Percentiles rank a stretch among this genome's conserved stretches.
Conservation (phyloP, 2,329 filamentous ascomycete genomes). For the Pleoardoris graminearum region DNA sequence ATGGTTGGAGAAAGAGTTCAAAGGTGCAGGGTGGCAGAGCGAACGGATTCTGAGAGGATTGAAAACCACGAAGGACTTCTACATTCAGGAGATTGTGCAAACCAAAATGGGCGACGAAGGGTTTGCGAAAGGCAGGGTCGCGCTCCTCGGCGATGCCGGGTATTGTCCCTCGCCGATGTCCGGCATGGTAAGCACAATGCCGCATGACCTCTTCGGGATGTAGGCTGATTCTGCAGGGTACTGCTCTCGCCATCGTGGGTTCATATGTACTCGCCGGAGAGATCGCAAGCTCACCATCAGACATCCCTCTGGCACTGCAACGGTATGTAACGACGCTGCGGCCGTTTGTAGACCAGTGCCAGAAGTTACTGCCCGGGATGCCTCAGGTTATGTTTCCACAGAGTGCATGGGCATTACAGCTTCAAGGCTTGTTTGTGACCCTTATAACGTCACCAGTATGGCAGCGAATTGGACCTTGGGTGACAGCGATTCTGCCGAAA, state of each 20-base stretch:
- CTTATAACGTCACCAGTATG: constrained; percentile 11
- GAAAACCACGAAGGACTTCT: constrained; percentile 49
- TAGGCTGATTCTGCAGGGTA: constrained; percentile 23
- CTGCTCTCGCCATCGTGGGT: constrained; percentile 43
- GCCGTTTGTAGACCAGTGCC: constrained; percentile 27
- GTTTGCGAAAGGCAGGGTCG: constrained; percentile 42
- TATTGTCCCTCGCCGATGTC: constrained; percentile 43
- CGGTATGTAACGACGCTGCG: constrained; percentile 26
- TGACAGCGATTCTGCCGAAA: not conserved
- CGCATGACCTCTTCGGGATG: not conserved
- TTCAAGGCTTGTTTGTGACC: constrained; percentile 23
- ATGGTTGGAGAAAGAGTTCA: constrained; percentile 33
- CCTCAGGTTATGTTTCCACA: constrained; percentile 32
- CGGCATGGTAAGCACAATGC: constrained; percentile 24
- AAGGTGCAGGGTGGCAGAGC: constrained; percentile 45
- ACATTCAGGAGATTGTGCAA: constrained; percentile 49
- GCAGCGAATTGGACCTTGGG: not conserved
- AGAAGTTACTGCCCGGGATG: constrained; percentile 29
- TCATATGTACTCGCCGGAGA: constrained; percentile 47
- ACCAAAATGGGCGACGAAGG: constrained; percentile 37
- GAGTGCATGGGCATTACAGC: constrained; percentile 26
- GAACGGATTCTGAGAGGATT: constrained; percentile 46
- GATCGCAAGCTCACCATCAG: constrained; percentile 24
- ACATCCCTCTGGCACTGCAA: constrained; percentile 27
- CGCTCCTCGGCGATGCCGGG: constrained; percentile 46